Base-by-base conservation (phyloP, 2,329 filamentous ascomycete species). In the Verticillium dahliae region DNA sequence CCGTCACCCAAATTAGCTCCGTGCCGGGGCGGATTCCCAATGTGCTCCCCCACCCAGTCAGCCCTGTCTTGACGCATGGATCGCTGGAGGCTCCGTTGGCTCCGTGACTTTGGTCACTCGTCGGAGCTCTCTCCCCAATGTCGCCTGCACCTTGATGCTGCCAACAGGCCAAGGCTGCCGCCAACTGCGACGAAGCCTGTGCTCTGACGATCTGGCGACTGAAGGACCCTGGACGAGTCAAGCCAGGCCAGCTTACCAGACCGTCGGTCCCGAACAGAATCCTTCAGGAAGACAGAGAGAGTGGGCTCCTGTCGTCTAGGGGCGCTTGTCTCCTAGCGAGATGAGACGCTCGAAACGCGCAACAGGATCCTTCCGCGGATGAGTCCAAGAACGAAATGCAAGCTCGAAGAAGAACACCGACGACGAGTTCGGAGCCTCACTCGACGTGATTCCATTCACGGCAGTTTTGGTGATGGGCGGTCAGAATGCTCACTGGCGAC, bases 41-140 rank as follows among this genome's bases (percentile, higher is more conserved):
- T 45, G 45, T n/a, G 6, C 45, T 22, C 45, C 57, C 57, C 57
- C 55, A 58, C 57, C 57, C 27, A 34, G 57, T 58, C 57, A 58
- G 57, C 57, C 57, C 57, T 58, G 38, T 41, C 27, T 15, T 50
- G 27, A 58, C 45, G 57, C 57, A 58, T 38, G 57, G 57, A 58
- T 58, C 57, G 57, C 57, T 22, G 57, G 57, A 41, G 56, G 38
- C 37, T 58, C 38, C 57, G 45, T 22, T 50, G 45, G 45, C 45
- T 50, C 45, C 45, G 45, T 50, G 18, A 50, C 45, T 22, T 18
- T n/a, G n/a, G 27, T 10, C 3, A 50, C 45, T 22, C 45, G 35
- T 18, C 45, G 13, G 45, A 50, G 45, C 45, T 50, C 18, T n/a
- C 3, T 27, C 27, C 27, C 27, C n/a, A 50, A 22, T 50, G n/a